These are phyloP conservation scores for Coemansia sp. DNA, from an alignment of 192 early-diverging fungal genomes.

Conservation along the genomic window DNA sequence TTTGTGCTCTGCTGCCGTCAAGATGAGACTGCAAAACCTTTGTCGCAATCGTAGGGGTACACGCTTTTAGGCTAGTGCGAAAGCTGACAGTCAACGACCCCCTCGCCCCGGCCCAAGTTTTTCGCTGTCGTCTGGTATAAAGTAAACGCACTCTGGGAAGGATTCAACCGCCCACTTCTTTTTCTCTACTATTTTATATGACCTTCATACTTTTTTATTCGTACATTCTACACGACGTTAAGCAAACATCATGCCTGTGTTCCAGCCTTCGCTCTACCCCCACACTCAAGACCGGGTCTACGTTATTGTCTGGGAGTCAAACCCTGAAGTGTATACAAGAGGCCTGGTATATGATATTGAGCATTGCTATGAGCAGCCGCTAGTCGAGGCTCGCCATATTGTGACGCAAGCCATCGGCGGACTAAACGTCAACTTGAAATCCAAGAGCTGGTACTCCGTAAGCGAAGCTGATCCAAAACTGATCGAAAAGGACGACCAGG, in stretches of 20 bases:
- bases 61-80: neutral
- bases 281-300: neutral
- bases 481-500: neutral
- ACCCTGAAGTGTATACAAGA: neutral
- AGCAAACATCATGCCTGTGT: neutral
- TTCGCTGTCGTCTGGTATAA: neutral
- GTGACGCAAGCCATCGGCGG: neutral
- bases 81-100: constrained; percentile 2
- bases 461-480: neutral
- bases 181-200: neutral
- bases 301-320: constrained; percentile 2
- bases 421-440: neutral
- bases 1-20: neutral
- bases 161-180: neutral
- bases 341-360: neutral
- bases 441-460: neutral
- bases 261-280: neutral
- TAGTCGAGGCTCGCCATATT: neutral
- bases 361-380: neutral
- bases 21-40: neutral
- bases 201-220: neutral
- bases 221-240: neutral
- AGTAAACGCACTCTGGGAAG: neutral
- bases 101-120: neutral
- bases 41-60: constrained; percentile 1